These are phyloP conservation scores for Termitomyces titanicus DNA, from an alignment of 768 basidiomycete species.

Conservation along the genomic window DNA sequence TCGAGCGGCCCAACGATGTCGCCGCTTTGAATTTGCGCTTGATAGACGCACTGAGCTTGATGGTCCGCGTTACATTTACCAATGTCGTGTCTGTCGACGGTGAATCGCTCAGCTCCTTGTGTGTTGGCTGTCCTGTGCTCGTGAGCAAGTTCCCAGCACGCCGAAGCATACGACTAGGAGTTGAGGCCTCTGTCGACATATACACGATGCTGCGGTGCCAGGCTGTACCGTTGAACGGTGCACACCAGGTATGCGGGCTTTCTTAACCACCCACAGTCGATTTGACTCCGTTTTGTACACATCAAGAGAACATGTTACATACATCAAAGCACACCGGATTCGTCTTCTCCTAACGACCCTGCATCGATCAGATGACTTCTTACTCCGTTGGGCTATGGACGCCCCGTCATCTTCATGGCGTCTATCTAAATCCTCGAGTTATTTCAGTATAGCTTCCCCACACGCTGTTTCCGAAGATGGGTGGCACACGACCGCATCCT, in stretches of 20 bases:
- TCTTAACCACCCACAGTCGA: neutral
- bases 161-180: conserved; percentile 24
- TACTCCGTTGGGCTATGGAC: conserved; percentile 5
- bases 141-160: conserved; percentile 35
- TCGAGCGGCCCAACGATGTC: conserved; percentile 25
- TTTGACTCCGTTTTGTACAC: neutral
- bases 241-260: neutral
- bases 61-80: conserved; percentile 1
- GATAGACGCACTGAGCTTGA: conserved; percentile 27
- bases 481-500: neutral
- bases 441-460: neutral
- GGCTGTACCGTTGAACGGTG: neutral
- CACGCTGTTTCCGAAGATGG: neutral
- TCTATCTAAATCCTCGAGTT: neutral
- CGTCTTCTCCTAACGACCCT: neutral
- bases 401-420: neutral
- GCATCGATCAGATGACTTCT: conserved; percentile 7
- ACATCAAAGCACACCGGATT: conserved; percentile 6
- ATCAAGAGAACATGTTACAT: neutral
- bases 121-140: conserved; percentile 24
- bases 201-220: neutral
- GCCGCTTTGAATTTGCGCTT: conserved; percentile 31
- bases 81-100: conserved; percentile 4
- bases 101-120: conserved; percentile 18
- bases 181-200: conserved; percentile 2